Percentiles rank a stretch among this genome's conserved stretches.
phyloP scores from a whole-genome alignment of 257 asterid species.

The Przewalskia tangutica region DNA sequence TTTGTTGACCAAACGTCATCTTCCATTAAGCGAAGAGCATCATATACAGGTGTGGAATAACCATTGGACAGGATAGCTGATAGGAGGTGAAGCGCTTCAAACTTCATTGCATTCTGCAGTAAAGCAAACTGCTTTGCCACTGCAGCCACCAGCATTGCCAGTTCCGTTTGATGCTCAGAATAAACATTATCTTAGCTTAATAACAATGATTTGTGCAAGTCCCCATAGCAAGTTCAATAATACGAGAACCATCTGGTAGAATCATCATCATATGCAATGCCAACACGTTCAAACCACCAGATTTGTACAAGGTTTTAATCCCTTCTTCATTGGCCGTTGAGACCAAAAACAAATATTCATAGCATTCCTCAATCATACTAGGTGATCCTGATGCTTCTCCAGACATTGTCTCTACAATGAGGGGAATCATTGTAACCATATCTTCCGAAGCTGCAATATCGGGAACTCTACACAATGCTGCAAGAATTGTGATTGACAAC shows the following conservation, averaged over 20 bases:
- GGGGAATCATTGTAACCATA: constrained; percentile 45
- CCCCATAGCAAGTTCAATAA: constrained; percentile 49
- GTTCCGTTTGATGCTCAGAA: constrained; percentile 36
- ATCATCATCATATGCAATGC: constrained; percentile 41
- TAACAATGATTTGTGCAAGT: constrained; percentile 51
- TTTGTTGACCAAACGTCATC: constrained; percentile 40
- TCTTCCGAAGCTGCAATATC: constrained; percentile 57
- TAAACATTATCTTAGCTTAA: constrained; percentile 47
- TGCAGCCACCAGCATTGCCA: constrained; percentile 63
- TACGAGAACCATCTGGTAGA: constrained; percentile 54
- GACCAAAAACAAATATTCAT: constrained; percentile 56
- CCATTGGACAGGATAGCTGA: constrained; percentile 52
- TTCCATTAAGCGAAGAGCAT: constrained; percentile 31
- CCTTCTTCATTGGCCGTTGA: constrained; percentile 47
- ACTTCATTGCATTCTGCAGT: constrained; percentile 64
- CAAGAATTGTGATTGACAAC: constrained; percentile 52
- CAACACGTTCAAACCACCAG: constrained; percentile 51
- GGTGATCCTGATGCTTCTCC: constrained; percentile 39
- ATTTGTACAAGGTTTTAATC: constrained; percentile 27
- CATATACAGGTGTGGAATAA: constrained; percentile 42
- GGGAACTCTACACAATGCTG: constrained; percentile 58
- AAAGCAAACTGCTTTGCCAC: constrained; percentile 60
- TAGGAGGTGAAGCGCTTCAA: constrained; percentile 75
- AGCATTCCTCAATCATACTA: constrained; percentile 48
- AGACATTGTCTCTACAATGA: constrained; percentile 39